These are phyloP conservation scores for Phyllostachys edulis DNA, from an alignment of 176 grass and related monocot genomes.

Conservation along the genomic window DNA sequence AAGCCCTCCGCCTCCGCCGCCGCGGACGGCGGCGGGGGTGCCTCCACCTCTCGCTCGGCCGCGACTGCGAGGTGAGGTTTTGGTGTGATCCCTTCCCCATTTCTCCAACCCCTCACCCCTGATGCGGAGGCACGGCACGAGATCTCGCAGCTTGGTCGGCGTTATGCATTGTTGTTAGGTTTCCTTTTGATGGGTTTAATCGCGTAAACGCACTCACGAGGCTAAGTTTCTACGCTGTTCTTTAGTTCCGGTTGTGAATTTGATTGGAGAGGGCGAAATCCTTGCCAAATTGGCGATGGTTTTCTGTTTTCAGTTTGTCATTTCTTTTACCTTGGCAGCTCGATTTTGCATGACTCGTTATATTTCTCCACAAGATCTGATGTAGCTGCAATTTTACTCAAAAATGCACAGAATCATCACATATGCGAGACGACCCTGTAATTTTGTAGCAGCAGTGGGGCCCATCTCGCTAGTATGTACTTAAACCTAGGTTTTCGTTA, in stretches of 20 bases:
- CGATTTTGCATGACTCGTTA: not conserved
- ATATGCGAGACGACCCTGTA: not conserved
- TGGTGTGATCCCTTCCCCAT: not conserved
- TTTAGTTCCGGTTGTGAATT: not conserved
- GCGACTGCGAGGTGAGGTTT: constrained; percentile 28
- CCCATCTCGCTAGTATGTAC: not conserved
- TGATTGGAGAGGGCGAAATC: not conserved
- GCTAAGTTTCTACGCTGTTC: not conserved
- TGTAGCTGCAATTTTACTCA: not conserved
- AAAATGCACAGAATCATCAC: not conserved
- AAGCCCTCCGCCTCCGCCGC: constrained; percentile 36
- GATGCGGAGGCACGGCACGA: not conserved
- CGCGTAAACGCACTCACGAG: not conserved
- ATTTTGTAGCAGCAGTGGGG: not conserved
- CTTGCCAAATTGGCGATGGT: not conserved
- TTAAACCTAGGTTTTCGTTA: not conserved
- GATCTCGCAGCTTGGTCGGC: constrained; percentile 33
- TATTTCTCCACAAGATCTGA: not conserved
- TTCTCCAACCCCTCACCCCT: not conserved
- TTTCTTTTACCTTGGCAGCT: not conserved
- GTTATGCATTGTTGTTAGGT: not conserved
- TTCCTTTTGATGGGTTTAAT: not conserved
- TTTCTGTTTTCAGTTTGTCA: not conserved
- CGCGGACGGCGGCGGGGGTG: constrained; percentile 15
- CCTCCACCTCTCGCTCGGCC: constrained; percentile 27